Evolutionary conservation across 805 yeast genomes (phyloP), one percentile per base, ranked within the genome.

Genomic region (Ogataea degrootiae): DNA sequence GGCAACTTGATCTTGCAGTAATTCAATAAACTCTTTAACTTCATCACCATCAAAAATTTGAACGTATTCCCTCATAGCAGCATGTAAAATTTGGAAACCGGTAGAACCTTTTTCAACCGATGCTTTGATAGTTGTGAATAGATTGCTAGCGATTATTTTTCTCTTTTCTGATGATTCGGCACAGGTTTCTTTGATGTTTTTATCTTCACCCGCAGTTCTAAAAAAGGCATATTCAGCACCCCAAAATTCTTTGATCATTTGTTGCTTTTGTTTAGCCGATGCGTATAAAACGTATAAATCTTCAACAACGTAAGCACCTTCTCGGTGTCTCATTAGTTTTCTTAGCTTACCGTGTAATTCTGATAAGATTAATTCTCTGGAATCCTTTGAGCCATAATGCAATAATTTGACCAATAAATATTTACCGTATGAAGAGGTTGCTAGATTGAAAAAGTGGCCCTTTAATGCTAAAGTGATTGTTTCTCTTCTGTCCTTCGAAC

Each of bases 251-350:
- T 94, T 82, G 55, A 92, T 81, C 86, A 92, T 91, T 69, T 88
- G 96, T 47, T 80, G 79, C 67, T 80, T 87, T 69, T 92, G 98
- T 53, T 83, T 87, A 31, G 85, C 77, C 22, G 89, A 80, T 11
- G 97, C 81, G 67, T 91, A 92, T 48, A 90, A 78, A 22, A 88
- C 87, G 63, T 75, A 92, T 60, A 88, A 74, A 74, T 92, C 99
- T 69, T 92, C 98, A 55, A 91, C 90, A 37, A 92, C 98, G 61
- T 92, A 90, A 14, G 98, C 98, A 69, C 97, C 99, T 75, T 92
- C 98, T 71, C 87, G 85, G 70, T 92, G 97, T 74, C 96, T 83
- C 94, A 92, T 89, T 49, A 92, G 74, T 69, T 89, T 92, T 66
- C 97, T 78, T 60, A 88, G 79, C 58, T 84, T 83, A 43, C 99